Percentiles rank a stretch among this genome's conserved stretches.
phyloP scores from a whole-genome alignment of 192 early-diverging fungal genomes.

The Backusella luteola region DNA sequence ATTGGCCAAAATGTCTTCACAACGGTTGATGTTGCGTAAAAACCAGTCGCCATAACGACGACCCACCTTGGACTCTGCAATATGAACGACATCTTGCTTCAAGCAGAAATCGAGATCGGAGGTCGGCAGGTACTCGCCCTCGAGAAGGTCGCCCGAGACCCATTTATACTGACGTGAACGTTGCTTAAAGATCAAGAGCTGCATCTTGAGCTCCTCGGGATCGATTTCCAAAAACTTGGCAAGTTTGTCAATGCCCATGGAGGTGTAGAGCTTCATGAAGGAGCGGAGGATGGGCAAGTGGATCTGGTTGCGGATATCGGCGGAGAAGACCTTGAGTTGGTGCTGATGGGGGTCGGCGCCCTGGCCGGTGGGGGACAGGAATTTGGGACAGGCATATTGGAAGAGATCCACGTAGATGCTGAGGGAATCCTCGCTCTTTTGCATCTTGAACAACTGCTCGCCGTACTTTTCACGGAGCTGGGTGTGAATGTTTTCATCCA shows the following conservation, averaged over 20 bases:
- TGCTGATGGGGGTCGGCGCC: constrained; percentile 63
- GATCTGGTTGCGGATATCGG: constrained; percentile 84
- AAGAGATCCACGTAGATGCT: constrained; percentile 87
- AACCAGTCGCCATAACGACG: constrained; percentile 95
- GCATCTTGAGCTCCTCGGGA: constrained; percentile 78
- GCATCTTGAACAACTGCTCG: constrained; percentile 86
- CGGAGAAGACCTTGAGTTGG: constrained; percentile 85
- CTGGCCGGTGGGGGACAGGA: constrained; percentile 82
- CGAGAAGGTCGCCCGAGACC: constrained; percentile 74
- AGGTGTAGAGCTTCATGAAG: constrained; percentile 95
- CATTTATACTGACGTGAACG: constrained; percentile 89
- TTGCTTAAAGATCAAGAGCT: constrained; percentile 93
- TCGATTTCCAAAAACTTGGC: constrained; percentile 84
- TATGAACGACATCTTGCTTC: constrained; percentile 93
- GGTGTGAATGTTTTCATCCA: constrained; percentile 92
- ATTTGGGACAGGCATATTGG: constrained; percentile 90
- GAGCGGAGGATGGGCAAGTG: constrained; percentile 86
- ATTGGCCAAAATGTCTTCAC: constrained; percentile 60
- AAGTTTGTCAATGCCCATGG: constrained; percentile 86
- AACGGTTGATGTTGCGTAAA: constrained; percentile 91
- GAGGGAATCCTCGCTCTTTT: constrained; percentile 83
- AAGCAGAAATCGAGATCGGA: constrained; percentile 93
- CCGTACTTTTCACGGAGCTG: constrained; percentile 89
- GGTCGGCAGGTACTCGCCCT: constrained; percentile 78
- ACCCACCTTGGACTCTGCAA: constrained; percentile 92